Percentiles rank a stretch among this genome's conserved stretches.
Conservation (phyloP, 139 green algal species). For the Coelastrella sp. region DNA sequence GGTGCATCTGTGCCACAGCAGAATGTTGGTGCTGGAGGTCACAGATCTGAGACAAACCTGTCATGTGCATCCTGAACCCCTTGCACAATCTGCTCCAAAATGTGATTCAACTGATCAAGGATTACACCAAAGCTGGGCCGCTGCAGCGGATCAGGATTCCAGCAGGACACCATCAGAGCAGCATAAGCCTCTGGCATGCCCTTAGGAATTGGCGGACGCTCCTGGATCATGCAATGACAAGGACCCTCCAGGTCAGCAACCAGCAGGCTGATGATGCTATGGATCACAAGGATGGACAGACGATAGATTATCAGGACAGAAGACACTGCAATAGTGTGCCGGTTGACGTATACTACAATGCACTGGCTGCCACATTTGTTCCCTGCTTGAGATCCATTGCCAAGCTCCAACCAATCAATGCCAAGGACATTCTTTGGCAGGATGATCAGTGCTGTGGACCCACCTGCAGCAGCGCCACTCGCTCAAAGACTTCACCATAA, state of each 20-base stretch:
- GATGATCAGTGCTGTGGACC: too few relatives aligned
- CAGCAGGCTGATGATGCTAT: too few relatives aligned
- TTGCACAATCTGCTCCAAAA: neutral
- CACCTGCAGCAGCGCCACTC: conserved; percentile 13
- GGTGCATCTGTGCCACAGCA: neutral
- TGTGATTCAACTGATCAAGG: neutral
- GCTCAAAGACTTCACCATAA: conserved; percentile 45
- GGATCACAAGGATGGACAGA: too few relatives aligned
- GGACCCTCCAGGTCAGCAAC: too few relatives aligned
- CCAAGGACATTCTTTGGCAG: too few relatives aligned
- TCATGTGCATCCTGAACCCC: neutral
- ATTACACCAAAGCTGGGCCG: conserved; percentile 62
- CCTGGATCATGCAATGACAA: conserved; percentile 35
- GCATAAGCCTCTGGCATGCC: conserved; percentile 32
- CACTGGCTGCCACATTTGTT: too few relatives aligned
- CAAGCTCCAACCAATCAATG: too few relatives aligned
- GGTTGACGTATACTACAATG: too few relatives aligned
- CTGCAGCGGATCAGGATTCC: conserved; percentile 53
- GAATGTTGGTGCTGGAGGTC: neutral
- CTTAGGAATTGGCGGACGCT: conserved; percentile 66
- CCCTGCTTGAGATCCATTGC: too few relatives aligned
- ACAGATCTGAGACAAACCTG: conserved; percentile 11
- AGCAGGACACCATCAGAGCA: conserved; percentile 66
- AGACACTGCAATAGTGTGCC: too few relatives aligned
- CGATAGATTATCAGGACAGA: too few relatives aligned